Percentiles rank a stretch among this genome's conserved stretches.
phyloP scores from a whole-genome alignment of 768 basidiomycete genomes.

The Leccinum boreale region DNA sequence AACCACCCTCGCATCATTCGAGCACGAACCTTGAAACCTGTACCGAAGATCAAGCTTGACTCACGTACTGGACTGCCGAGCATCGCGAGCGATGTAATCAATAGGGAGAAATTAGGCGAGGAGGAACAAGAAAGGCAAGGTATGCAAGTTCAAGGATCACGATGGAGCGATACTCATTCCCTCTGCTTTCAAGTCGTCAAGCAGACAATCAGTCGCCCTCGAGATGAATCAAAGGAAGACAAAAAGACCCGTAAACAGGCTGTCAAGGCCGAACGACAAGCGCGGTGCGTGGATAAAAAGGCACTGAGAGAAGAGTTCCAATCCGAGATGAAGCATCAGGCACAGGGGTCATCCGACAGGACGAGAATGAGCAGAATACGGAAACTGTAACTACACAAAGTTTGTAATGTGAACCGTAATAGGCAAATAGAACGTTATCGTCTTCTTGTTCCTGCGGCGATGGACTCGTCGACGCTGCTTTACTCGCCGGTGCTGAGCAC shows the following conservation, averaged over 20 bases:
- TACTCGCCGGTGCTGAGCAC: slow-evolving; percentile 27
- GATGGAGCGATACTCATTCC: not conserved
- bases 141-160: slow-evolving; percentile 10
- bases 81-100: slow-evolving; percentile 32
- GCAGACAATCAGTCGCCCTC: slow-evolving; percentile 62
- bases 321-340: slow-evolving; percentile 60
- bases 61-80: slow-evolving; percentile 74
- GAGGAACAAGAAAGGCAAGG: slow-evolving; percentile 25
- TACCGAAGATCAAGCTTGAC: slow-evolving; percentile 68
- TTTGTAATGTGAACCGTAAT: slow-evolving; percentile 9
- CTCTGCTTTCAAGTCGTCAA: slow-evolving; percentile 13
- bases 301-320: slow-evolving; percentile 59
- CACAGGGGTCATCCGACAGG: slow-evolving; percentile 43
- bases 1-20: slow-evolving; percentile 92
- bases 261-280: slow-evolving; percentile 63
- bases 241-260: slow-evolving; percentile 71
- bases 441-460: slow-evolving; percentile 6
- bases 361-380: slow-evolving; percentile 30
- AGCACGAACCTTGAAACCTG: slow-evolving; percentile 50
- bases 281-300: slow-evolving; percentile 67
- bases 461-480: slow-evolving; percentile 33
- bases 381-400: slow-evolving; percentile 15
- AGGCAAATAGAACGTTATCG: slow-evolving; percentile 15
- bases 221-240: slow-evolving; percentile 72
- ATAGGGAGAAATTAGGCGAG: slow-evolving; percentile 24